Conservation (phyloP, 768 basidiomycete genomes). For the Psilocybe sp. region DNA sequence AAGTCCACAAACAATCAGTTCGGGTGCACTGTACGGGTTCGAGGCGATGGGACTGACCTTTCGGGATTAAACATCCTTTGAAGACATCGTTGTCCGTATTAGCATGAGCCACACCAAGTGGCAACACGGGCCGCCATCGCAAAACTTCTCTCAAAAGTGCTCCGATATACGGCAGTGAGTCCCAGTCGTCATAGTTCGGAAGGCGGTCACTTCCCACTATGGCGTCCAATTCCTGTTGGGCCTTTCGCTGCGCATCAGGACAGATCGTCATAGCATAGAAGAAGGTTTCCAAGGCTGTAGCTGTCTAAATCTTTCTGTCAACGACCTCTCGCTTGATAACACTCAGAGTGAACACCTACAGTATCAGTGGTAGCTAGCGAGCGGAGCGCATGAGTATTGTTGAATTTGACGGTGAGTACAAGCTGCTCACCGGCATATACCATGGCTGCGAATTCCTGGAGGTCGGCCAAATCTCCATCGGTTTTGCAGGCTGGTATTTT, state of each 20-base stretch:
- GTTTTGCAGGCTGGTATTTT: no score
- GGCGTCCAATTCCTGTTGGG: constrained; percentile 37
- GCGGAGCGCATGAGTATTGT: no score
- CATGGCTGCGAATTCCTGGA: no score
- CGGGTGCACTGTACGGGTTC: constrained; percentile 7
- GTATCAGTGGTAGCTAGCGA: no score
- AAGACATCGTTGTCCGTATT: no score
- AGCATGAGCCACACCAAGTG: constrained; percentile 18
- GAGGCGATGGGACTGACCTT: no score
- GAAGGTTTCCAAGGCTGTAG: constrained; percentile 15
- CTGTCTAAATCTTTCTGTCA: no score
- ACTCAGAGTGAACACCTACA: no score
- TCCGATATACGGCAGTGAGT: constrained; percentile 29
- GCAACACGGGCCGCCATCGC: constrained; percentile 31
- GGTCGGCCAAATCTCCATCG: no score
- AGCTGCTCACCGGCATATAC: no score
- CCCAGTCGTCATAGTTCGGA: constrained; percentile 30
- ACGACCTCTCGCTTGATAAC: constrained; percentile 4
- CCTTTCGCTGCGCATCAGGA: constrained; percentile 35
- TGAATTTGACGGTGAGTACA: no score
- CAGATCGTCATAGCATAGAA: constrained; percentile 34
- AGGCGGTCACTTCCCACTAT: constrained; percentile 27
- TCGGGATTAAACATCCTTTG: no score
- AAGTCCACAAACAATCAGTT: constrained; percentile 17
- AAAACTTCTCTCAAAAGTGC: constrained; percentile 38